Evolutionary conservation across 345 rosid species (phyloP).

Genomic region (Acer yangbiense): DNA sequence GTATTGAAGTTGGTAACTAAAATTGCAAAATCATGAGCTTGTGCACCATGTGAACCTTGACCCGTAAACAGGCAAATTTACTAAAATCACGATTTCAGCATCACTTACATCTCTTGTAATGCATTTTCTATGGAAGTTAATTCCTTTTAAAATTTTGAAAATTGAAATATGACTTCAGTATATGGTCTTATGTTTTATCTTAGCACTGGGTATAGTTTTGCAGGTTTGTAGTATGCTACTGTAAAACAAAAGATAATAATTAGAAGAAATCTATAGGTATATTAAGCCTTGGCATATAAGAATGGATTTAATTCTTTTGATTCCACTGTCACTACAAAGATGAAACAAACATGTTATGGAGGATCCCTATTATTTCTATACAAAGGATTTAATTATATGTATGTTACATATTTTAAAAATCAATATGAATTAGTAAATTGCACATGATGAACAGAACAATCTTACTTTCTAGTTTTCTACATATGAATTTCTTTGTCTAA

Average conservation of each 20-base stretch:
- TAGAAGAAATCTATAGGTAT: neutral
- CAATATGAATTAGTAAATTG: neutral
- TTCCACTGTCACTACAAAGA: neutral
- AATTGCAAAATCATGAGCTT: slow-evolving; percentile 11
- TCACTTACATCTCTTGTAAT: neutral
- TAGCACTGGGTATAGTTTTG: neutral
- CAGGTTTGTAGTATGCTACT: neutral
- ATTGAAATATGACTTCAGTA: neutral
- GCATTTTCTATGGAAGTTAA: neutral
- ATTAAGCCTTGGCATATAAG: neutral
- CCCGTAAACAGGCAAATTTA: neutral
- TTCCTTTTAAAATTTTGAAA: slow-evolving; percentile 1
- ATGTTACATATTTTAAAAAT: neutral
- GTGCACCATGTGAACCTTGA: slow-evolving; percentile 1
- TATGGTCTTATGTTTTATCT: neutral
- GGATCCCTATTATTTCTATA: neutral
- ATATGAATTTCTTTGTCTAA: neutral
- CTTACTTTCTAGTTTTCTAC: neutral
- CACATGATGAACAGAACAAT: neutral
- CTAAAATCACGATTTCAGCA: neutral
- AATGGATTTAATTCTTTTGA: neutral
- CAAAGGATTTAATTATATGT: neutral
- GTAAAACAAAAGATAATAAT: neutral
- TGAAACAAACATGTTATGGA: neutral
- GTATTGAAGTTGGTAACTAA: slow-evolving; percentile 27